Percentiles rank a stretch among this genome's conserved stretches.
These are phyloP conservation scores for Chlamydomonas reinhardtii DNA, from an alignment of 163 green algal species.

Conservation along the genomic window DNA sequence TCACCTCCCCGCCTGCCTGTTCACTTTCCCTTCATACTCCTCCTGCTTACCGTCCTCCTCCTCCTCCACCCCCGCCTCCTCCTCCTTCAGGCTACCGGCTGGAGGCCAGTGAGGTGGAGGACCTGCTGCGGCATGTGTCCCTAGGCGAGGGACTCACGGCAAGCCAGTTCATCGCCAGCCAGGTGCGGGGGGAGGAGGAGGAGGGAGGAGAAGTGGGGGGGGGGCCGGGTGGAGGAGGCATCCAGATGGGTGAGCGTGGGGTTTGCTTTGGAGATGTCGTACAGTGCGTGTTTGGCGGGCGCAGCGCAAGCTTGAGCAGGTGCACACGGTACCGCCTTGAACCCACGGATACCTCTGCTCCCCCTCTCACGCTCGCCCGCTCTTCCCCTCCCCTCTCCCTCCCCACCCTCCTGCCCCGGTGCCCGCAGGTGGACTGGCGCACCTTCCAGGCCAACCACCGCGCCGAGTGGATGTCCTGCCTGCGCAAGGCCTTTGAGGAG, in stretches of 20 bases:
- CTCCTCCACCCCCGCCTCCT: not conserved
- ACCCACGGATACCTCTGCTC: no score
- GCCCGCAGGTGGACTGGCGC: slow-evolving; percentile 76
- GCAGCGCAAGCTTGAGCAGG: no score
- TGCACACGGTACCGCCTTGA: no score
- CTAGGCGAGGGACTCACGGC: slow-evolving; percentile 52
- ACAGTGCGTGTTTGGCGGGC: no score
- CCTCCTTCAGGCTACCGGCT: slow-evolving; percentile 72
- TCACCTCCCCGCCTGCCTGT: no score
- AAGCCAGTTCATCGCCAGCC: slow-evolving; percentile 76
- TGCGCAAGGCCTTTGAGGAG: slow-evolving; percentile 76
- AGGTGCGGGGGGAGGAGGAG: slow-evolving; percentile 53
- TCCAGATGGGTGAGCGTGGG: not conserved
- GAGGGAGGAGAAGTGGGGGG: not conserved
- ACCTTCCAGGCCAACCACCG: slow-evolving; percentile 78
- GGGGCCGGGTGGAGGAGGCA: no score
- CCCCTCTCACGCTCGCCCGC: not conserved
- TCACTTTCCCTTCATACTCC: no score
- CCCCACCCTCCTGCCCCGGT: not conserved
- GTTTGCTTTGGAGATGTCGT: no score
- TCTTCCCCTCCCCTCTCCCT: not conserved
- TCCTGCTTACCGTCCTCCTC: no score
- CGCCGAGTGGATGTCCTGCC: slow-evolving; percentile 85
- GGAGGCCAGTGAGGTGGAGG: slow-evolving; percentile 69
- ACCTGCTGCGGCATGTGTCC: slow-evolving; percentile 71